Conservation (phyloP, 192 early-diverging fungal species). For the Dissophora ornata region DNA sequence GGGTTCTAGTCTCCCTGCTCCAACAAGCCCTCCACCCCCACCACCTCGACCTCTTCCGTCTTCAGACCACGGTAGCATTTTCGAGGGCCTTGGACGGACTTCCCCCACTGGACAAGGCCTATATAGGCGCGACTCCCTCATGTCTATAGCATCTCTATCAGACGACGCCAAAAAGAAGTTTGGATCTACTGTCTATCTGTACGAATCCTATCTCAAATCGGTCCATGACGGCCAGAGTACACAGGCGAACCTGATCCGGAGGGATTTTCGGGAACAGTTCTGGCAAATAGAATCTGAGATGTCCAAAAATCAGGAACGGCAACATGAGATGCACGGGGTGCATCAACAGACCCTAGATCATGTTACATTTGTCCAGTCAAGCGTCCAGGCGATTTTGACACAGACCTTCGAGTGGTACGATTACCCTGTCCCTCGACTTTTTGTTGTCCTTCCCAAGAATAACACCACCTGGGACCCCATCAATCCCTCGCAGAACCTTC, state of each 20-base stretch:
- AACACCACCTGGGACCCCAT: background rate
- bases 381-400: conserved; percentile 19
- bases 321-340: conserved; percentile 10
- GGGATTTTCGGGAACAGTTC: conserved; percentile 20
- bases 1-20: background rate
- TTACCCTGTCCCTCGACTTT: conserved; percentile 24
- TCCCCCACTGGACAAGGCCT: too few species aligned
- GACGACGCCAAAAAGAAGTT: background rate
- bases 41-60: background rate
- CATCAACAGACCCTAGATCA: conserved; percentile 17
- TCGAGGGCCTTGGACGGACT: too few species aligned
- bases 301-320: conserved; percentile 5
- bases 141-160: background rate
- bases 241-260: conserved; percentile 1
- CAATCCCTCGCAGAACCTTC: conserved; percentile 14
- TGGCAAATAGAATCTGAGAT: conserved; percentile 10
- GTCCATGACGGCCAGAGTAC: conserved; percentile 7
- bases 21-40: background rate
- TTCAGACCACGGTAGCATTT: too few species aligned
- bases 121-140: background rate
- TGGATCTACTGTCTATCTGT: conserved; percentile 10
- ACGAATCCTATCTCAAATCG: conserved; percentile 12
- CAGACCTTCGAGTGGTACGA: conserved; percentile 18
- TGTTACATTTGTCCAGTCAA: background rate
- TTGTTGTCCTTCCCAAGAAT: conserved; percentile 12